phyloP scores from a whole-genome alignment of 176 grass and related monocot species.

The Eragrostis nindensis region DNA sequence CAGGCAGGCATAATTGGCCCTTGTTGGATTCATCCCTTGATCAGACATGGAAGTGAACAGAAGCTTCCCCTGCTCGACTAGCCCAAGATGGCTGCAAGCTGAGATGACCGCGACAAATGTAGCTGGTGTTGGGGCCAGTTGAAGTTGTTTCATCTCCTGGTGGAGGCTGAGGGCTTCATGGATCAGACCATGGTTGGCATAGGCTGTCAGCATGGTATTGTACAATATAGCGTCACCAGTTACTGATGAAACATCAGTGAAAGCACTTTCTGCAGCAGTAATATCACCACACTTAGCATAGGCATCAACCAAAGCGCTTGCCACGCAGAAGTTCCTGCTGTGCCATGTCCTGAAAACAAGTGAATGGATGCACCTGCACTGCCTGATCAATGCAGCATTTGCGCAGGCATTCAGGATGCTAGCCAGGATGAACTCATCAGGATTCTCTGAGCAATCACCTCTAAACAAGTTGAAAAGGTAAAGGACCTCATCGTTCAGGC shows the following conservation, averaged over 20 bases:
- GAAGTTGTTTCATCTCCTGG: slow-evolving; percentile 43
- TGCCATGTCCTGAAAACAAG: slow-evolving; percentile 54
- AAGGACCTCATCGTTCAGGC: slow-evolving; percentile 32
- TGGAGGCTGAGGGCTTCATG: slow-evolving; percentile 42
- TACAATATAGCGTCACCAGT: slow-evolving; percentile 47
- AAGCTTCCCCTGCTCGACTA: slow-evolving; percentile 56
- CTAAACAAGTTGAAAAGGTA: slow-evolving; percentile 48
- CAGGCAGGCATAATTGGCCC: slow-evolving; percentile 48
- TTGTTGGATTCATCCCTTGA: slow-evolving; percentile 46
- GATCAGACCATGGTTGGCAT: slow-evolving; percentile 59
- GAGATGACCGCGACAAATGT: slow-evolving; percentile 57
- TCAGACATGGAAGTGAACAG: slow-evolving; percentile 45
- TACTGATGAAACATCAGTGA: slow-evolving; percentile 22
- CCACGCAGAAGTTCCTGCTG: slow-evolving; percentile 43
- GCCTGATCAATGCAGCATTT: slow-evolving; percentile 49
- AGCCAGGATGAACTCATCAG: slow-evolving; percentile 59
- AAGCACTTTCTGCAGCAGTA: slow-evolving; percentile 34
- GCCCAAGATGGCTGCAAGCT: slow-evolving; percentile 58
- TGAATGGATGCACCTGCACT: slow-evolving; percentile 51
- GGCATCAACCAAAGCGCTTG: slow-evolving; percentile 56
- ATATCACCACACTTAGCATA: slow-evolving; percentile 73
- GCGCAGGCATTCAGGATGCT: slow-evolving; percentile 52
- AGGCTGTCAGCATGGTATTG: slow-evolving; percentile 73
- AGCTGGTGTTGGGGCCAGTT: slow-evolving; percentile 53
- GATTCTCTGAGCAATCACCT: slow-evolving; percentile 20